These are phyloP conservation scores for Astrothelium macrocarpum DNA, from an alignment of 495 filamentous ascomycete species.

Conservation along the genomic window DNA sequence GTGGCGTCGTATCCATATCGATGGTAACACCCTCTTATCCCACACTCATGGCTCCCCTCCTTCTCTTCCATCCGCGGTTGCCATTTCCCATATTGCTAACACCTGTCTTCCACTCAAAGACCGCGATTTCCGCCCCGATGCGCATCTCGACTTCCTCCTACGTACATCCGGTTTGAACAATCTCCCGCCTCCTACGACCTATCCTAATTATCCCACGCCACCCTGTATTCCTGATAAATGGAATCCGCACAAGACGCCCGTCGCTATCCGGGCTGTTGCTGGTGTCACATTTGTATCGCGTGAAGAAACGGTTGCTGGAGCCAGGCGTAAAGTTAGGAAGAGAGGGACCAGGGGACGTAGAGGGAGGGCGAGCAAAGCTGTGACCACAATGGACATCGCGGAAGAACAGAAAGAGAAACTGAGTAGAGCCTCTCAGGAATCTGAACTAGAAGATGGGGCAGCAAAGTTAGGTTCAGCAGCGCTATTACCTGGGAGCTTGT, in stretches of 20 bases:
- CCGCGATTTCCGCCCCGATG: background rate
- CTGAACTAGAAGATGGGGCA: background rate
- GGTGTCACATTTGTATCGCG: conserved; percentile 11
- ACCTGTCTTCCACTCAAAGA: background rate
- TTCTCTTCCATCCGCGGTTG: background rate
- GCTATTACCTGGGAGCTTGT: background rate
- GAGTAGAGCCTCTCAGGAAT: no score
- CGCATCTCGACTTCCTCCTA: background rate
- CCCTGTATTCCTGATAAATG: background rate
- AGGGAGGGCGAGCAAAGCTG: background rate
- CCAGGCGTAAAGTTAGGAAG: background rate
- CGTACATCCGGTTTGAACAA: background rate
- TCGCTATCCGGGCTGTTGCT: conserved; percentile 34
- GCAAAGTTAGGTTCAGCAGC: background rate
- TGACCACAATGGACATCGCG: no score
- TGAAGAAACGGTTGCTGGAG: background rate
- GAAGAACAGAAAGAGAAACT: no score
- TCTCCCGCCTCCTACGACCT: background rate
- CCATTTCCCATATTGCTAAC: background rate
- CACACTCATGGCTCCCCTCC: no score
- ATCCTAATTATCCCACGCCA: background rate
- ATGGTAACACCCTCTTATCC: background rate
- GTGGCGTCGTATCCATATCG: background rate
- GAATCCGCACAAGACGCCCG: background rate
- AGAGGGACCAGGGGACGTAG: background rate